A percentile compares a stretch with the other conserved stretches of the same genome.
phyloP scores from a whole-genome alignment of 2,329 filamentous ascomycete genomes.

The Fusarium sp. region DNA sequence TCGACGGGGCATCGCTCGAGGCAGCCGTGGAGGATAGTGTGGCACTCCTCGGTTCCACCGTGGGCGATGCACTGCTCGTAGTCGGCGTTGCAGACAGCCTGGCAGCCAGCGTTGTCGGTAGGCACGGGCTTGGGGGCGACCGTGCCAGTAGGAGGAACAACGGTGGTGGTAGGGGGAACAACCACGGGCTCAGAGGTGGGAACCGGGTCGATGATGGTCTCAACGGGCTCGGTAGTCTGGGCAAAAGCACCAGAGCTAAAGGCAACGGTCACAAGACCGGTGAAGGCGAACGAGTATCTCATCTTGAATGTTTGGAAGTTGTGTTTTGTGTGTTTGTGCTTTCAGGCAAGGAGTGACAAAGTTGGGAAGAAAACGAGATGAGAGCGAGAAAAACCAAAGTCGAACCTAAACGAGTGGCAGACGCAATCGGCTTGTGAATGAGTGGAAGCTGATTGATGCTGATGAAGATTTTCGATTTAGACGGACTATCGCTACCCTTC shows the following conservation, averaged over 20 bases:
- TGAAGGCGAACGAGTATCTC: slow-evolving; percentile 35
- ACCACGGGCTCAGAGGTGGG: background rate
- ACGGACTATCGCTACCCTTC: slow-evolving; percentile 16
- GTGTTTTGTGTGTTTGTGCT: background rate
- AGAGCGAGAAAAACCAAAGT: slow-evolving; percentile 14
- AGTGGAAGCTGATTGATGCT: slow-evolving; percentile 35
- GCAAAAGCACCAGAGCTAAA: slow-evolving; percentile 21
- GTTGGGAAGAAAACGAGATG: slow-evolving; percentile 19
- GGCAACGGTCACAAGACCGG: slow-evolving; percentile 39
- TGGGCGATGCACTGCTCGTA: no score
- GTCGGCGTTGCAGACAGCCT: no score
- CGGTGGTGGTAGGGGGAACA: background rate
- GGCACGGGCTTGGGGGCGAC: background rate
- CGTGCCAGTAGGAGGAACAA: background rate
- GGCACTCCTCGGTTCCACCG: no score
- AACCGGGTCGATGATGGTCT: background rate
- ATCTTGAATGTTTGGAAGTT: slow-evolving; percentile 13
- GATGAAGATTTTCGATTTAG: slow-evolving; percentile 15
- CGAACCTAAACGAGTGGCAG: slow-evolving; percentile 36
- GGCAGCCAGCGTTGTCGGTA: background rate
- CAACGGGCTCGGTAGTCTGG: background rate
- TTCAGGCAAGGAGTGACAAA: slow-evolving; percentile 23
- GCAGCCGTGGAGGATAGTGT: no score
- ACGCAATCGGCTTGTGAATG: slow-evolving; percentile 34
- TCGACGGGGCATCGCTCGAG: no score